Conservation (phyloP, 495 filamentous ascomycete genomes). For the Cryomyces minteri region DNA sequence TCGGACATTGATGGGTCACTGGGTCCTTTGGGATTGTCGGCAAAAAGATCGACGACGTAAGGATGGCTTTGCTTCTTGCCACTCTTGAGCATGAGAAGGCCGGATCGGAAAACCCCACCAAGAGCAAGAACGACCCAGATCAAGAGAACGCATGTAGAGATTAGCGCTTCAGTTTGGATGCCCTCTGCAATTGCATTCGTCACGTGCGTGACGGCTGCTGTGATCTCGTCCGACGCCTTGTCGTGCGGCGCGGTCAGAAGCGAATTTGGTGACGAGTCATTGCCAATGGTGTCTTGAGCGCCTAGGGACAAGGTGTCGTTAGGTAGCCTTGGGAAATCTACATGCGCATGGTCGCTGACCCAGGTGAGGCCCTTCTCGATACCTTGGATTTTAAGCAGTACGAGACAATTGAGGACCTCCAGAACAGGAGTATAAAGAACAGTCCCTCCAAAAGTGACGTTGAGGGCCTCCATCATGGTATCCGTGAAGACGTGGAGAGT, state of each 20-base stretch:
- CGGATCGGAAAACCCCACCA: slow-evolving; percentile 47
- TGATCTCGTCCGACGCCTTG: slow-evolving; percentile 62
- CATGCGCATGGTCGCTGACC: slow-evolving; percentile 69
- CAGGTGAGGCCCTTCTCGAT: slow-evolving; percentile 77
- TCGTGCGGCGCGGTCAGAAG: slow-evolving; percentile 59
- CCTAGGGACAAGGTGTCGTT: slow-evolving; percentile 74
- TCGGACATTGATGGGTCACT: slow-evolving; percentile 4
- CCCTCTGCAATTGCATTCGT: slow-evolving; percentile 38
- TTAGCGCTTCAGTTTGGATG: slow-evolving; percentile 57
- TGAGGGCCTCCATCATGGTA: slow-evolving; percentile 50
- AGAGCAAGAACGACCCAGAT: slow-evolving; percentile 63
- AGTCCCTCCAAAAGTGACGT: slow-evolving; percentile 63
- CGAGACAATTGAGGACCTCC: slow-evolving; percentile 35
- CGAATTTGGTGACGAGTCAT: slow-evolving; percentile 31
- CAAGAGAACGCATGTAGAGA: slow-evolving; percentile 48
- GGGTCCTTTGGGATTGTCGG: background rate
- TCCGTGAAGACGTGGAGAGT: slow-evolving; percentile 71
- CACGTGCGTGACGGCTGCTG: slow-evolving; percentile 48
- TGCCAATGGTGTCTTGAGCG: slow-evolving; percentile 40
- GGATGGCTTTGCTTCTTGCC: slow-evolving; percentile 22
- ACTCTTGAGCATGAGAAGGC: slow-evolving; percentile 27
- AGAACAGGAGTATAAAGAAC: slow-evolving; percentile 51
- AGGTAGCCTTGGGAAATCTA: slow-evolving; percentile 59
- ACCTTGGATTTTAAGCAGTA: slow-evolving; percentile 23
- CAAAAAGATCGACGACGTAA: slow-evolving; percentile 6